Evolutionary conservation across 805 yeast genomes (phyloP), one percentile per base, ranked within the genome.

Genomic region (Isabelozyma rhagii): DNA sequence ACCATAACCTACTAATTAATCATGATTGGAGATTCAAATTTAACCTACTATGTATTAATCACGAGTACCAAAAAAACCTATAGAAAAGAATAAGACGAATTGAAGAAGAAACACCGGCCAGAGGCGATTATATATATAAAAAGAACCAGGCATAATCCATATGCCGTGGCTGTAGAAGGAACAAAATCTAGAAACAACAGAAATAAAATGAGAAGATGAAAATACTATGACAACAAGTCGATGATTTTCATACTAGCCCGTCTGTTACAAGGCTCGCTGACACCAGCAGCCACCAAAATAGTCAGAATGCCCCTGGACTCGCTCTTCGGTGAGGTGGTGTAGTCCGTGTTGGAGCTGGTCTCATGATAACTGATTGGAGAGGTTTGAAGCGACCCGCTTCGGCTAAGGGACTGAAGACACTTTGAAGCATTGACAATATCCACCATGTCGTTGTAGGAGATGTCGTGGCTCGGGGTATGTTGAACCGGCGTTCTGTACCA

Each of bases 341-440:
- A n/a, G n/a, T 39, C 43, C 43, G 38, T 15, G 25, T 17, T 31
- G 15, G 42, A 34, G 6, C 39, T 34, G 13, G 39, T 38, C 15
- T 13, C 31, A n/a, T 40, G 41, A 15, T 45, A 39, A 34, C 25
- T 43, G 28, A 52, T 49, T 7, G 60, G 60, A 39, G 55, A 50
- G 40, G 42, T 43, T 38, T 42, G 54, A 42, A 15, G 39, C 39
- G 8, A 34, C 41, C 41, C 29, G 39, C 11, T 34, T 39, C 50
- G 44, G 39, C 64, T 54, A 46, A 68, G 45, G 27, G 64, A 60
- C 51, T 68, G 72, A 10, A 70, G 55, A 51, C 74, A 70, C 50
- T 64, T 62, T 31, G 73, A 68, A 8, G 74, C 75, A 50, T 63
- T 67, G 18, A 70, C 64, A 11, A 70, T 58, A 42, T 67, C 75